Conservation (phyloP, 1,284 basidiomycete species). For the Apiotrichum akiyoshidainum region DNA sequence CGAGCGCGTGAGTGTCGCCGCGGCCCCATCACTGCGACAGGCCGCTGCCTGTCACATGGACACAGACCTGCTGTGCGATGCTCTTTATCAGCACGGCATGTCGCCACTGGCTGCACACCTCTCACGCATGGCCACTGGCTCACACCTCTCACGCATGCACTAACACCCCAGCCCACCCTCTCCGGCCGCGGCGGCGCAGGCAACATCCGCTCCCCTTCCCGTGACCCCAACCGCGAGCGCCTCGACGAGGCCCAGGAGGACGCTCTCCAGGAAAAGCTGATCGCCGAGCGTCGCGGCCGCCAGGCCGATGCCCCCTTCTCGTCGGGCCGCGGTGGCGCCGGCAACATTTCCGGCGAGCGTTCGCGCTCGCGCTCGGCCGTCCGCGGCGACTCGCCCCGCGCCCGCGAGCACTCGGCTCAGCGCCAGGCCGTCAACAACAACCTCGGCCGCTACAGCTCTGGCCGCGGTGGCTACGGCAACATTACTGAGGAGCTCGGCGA, state of each 20-base stretch:
- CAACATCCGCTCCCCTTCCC: conserved; percentile 47
- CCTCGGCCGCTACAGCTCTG: conserved; percentile 16
- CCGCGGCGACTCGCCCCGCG: conserved; percentile 3
- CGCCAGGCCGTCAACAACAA: neutral
- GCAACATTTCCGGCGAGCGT: conserved; percentile 40
- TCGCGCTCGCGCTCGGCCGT: conserved; percentile 27
- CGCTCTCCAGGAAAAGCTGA: conserved; percentile 41
- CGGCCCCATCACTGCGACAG: too few relatives aligned
- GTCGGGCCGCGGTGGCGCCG: conserved; percentile 49
- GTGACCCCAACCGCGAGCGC: conserved; percentile 30
- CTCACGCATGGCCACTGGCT: too few relatives aligned
- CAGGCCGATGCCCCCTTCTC: conserved; percentile 41
- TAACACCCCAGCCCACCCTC: conserved; percentile 36
- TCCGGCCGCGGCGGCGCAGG: conserved; percentile 51
- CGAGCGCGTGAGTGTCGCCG: conserved; percentile 32
- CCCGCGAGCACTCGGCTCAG: neutral
- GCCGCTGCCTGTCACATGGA: too few relatives aligned
- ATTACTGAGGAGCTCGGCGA: conserved; percentile 36
- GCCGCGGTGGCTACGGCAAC: conserved; percentile 50
- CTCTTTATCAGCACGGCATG: too few relatives aligned
- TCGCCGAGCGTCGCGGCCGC: conserved; percentile 46
- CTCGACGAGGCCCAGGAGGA: conserved; percentile 42
- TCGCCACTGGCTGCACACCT: too few relatives aligned
- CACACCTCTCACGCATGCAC: neutral
- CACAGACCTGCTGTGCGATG: too few relatives aligned